Evolutionary conservation across 2,329 filamentous ascomycete species (phyloP).

Genomic region (Nannizziopsis barbatae): DNA sequence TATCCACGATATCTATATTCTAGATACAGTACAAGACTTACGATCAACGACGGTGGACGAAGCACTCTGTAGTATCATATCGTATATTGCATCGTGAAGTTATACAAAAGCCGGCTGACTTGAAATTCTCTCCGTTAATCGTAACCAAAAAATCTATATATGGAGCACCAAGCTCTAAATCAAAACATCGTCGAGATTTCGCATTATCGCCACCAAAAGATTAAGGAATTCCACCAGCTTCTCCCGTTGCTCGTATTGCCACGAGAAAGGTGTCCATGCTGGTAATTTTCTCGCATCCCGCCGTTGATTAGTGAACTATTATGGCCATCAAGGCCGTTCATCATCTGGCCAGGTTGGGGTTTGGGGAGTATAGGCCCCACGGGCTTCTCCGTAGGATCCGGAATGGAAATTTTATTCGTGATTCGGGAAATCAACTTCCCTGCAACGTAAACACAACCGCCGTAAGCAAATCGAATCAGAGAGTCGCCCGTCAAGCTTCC

Average conservation of each 20-base stretch:
- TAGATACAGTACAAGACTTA: too few relatives aligned
- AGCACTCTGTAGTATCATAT: too few relatives aligned
- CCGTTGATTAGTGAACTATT: not conserved
- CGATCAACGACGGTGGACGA: too few relatives aligned
- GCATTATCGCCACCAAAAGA: conserved; percentile 9
- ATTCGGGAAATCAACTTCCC: conserved; percentile 36
- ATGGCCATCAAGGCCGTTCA: conserved; percentile 8
- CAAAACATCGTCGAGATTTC: too few relatives aligned
- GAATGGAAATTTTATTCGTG: not conserved
- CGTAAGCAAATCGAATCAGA: conserved; percentile 49
- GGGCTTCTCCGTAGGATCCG: not conserved
- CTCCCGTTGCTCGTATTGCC: conserved; percentile 1
- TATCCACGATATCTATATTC: too few relatives aligned
- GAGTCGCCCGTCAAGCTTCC: conserved; percentile 52
- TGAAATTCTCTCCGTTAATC: too few relatives aligned
- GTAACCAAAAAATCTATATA: too few relatives aligned
- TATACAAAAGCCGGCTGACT: too few relatives aligned
- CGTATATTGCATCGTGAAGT: too few relatives aligned
- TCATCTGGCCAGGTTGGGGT: not conserved
- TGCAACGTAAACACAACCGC: conserved; percentile 47
- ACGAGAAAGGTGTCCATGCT: not conserved
- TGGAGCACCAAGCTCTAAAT: too few relatives aligned
- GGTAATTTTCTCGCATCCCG: not conserved
- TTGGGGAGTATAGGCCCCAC: not conserved
- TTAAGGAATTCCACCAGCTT: conserved; percentile 12